These are phyloP conservation scores for Picea abies DNA, from an alignment of 83 land plant genomes.

Conservation along the genomic window DNA sequence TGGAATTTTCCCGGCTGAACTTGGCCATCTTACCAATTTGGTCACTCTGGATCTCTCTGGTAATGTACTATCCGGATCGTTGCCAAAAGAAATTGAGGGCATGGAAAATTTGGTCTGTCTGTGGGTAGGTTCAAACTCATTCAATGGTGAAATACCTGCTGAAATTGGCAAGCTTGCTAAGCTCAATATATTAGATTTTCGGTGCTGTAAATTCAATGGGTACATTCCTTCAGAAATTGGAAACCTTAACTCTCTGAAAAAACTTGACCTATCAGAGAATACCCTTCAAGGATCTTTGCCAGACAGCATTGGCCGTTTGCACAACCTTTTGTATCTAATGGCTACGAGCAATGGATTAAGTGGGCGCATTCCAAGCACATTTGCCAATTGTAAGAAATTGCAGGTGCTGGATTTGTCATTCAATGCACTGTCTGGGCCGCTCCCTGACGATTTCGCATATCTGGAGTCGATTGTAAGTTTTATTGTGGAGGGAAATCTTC, in stretches of 20 bases:
- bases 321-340: conserved; percentile 32
- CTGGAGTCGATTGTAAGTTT: conserved; percentile 27
- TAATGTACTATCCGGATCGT: conserved; percentile 35
- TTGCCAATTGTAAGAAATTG: conserved; percentile 46
- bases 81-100: conserved; percentile 18
- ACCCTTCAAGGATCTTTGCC: conserved; percentile 44
- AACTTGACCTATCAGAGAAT: conserved; percentile 46
- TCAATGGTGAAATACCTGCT: conserved; percentile 30
- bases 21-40: conserved; percentile 33
- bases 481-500: conserved; percentile 33
- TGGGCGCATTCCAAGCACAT: conserved; percentile 49
- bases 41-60: conserved; percentile 35
- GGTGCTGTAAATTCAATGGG: conserved; percentile 34
- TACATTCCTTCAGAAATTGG: conserved; percentile 38
- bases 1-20: conserved; percentile 33
- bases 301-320: conserved; percentile 32
- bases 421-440: conserved; percentile 44
- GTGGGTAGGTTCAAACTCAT: conserved; percentile 25
- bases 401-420: conserved; percentile 35
- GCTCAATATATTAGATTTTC: conserved; percentile 28
- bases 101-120: conserved; percentile 19
- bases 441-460: conserved; percentile 31
- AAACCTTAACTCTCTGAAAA: conserved; percentile 22
- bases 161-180: conserved; percentile 39
- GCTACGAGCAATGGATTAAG: conserved; percentile 36